Base-by-base conservation (phyloP, 1,284 basidiomycete species). In the Ceratobasidium theobromae region DNA sequence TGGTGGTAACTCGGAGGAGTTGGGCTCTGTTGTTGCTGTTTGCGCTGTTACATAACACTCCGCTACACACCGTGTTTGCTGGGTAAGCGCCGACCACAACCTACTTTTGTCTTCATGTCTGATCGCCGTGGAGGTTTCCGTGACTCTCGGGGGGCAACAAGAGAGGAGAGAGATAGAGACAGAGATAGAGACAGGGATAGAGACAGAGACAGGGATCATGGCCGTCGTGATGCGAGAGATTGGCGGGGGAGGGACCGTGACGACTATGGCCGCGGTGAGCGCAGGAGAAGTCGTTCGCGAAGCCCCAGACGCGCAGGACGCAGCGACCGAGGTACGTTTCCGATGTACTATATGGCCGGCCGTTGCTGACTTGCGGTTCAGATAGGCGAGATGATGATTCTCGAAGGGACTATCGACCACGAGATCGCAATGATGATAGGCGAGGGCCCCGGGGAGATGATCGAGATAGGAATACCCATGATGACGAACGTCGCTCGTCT, bases 131-230 rank as follows among this genome's bases (percentile, higher is more conserved):
- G 60, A 43, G 49, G 60, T 43, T 53, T 40, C 28, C 60, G 60
- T 51, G 60, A 40, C 27, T 60, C 57, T 3, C 30, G 60, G 32
- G 60, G 60, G 18, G 18, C 33, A 8, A 32, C 48, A 30, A 64
- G 77, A 64, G 73, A 76, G 69, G 74, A 74, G 45, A 68, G 74
- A 21, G 74, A 80, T 53, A 69, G 76, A 45, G 78, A 79, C 54
- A 72, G 77, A 43, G 79, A 78, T 53, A 72, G 72, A 32, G 74
- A 76, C 53, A 67, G 75, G 32, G 75, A 75, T 46, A 72, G 75
- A 66, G 74, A 76, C 69, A 72, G 72, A 66, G 74, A 72, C 60
- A 69, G 68, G n/a, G 51, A 65, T 62, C 65, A 69, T 25, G 68
- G 70, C 33, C 68, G 68, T 8, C 67, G 69, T 18, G 57, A 58